These are phyloP conservation scores for Boletus mariae DNA, from an alignment of 1,284 basidiomycete genomes.

Conservation along the genomic window DNA sequence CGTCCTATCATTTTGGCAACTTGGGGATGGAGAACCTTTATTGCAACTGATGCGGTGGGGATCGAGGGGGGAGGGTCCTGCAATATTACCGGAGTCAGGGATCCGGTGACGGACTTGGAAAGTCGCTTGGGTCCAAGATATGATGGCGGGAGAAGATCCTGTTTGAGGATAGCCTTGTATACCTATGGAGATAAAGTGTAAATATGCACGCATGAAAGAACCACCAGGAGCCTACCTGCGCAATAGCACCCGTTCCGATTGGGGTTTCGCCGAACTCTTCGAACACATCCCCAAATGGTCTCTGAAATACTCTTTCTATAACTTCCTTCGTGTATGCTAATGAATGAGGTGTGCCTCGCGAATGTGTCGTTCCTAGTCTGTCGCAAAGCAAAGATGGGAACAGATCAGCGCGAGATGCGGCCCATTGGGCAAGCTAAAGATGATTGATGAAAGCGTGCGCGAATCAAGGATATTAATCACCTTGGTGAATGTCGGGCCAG, in stretches of 20 bases:
- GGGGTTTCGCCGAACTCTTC: slow-evolving; percentile 85
- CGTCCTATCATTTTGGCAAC: slow-evolving; percentile 80
- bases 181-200: slow-evolving; percentile 47
- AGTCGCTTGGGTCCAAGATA: slow-evolving; percentile 67
- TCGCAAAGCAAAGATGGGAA: slow-evolving; percentile 93
- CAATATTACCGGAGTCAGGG: slow-evolving; percentile 52
- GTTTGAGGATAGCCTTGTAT: slow-evolving; percentile 82
- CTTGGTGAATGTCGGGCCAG: slow-evolving; percentile 98
- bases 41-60: slow-evolving; percentile 83
- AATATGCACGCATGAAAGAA: background rate
- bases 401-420: slow-evolving; percentile 90
- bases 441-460: slow-evolving; percentile 7
- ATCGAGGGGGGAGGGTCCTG: slow-evolving; percentile 62
- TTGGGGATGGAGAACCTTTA: slow-evolving; percentile 93
- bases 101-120: slow-evolving; percentile 43
- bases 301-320: slow-evolving; percentile 82
- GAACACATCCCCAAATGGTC: slow-evolving; percentile 86
- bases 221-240: slow-evolving; percentile 63
- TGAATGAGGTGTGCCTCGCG: slow-evolving; percentile 82
- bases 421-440: slow-evolving; percentile 92
- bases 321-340: slow-evolving; percentile 79
- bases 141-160: slow-evolving; percentile 81
- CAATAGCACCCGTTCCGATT: slow-evolving; percentile 97
- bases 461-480: slow-evolving; percentile 39
- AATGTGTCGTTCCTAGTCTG: slow-evolving; percentile 84